phyloP scores from a whole-genome alignment of 257 asterid genomes.

The Datura wrightii region DNA sequence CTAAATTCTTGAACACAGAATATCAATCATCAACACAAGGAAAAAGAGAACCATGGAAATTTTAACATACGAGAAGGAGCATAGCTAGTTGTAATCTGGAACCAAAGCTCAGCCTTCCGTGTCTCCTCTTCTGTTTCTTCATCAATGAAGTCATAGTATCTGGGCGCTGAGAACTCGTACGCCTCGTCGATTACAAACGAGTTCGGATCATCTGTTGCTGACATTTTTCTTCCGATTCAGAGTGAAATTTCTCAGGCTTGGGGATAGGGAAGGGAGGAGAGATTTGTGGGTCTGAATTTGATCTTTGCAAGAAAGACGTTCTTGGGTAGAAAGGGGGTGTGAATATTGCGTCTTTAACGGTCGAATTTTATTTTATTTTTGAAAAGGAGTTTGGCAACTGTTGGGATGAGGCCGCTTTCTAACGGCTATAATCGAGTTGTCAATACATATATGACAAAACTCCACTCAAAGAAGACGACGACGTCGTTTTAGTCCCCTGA shows the following conservation, averaged over 20 bases:
- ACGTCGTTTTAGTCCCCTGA: background rate
- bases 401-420: background rate
- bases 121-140: constrained; percentile 71
- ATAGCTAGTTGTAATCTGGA: constrained; percentile 54
- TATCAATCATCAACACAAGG: background rate
- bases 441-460: background rate
- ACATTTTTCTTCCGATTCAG: constrained; percentile 36
- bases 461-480: background rate
- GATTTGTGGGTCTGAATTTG: constrained; percentile 30
- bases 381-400: constrained; percentile 24
- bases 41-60: background rate
- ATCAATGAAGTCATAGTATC: constrained; percentile 65
- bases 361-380: constrained; percentile 46
- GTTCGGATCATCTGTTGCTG: constrained; percentile 57
- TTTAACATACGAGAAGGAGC: constrained; percentile 91
- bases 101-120: constrained; percentile 84
- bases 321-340: background rate
- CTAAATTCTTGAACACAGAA: background rate
- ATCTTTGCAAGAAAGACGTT: background rate
- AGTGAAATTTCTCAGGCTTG: background rate
- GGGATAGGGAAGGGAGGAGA: background rate
- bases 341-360: constrained; percentile 52
- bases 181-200: constrained; percentile 60
- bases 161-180: constrained; percentile 86
- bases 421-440: constrained; percentile 29